Conservation (phyloP, 106 monocot genomes). For the Dendrobium huoshanense region DNA sequence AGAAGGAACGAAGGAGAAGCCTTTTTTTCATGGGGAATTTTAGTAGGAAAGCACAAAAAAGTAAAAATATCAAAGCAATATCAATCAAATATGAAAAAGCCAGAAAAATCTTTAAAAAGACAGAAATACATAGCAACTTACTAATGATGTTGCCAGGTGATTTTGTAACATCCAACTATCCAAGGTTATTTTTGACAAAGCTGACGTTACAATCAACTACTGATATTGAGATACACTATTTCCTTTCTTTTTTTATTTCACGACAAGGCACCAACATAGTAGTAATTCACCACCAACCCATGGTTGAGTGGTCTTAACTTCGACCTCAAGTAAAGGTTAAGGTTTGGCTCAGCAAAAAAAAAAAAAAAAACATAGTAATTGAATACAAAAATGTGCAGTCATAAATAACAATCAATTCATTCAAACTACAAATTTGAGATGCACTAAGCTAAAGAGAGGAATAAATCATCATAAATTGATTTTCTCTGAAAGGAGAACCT, state of each 20-base stretch:
- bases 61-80: background rate
- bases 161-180: background rate
- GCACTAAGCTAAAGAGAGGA: background rate
- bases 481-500: background rate
- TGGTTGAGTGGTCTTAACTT: too few species aligned
- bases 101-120: too few species aligned
- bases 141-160: background rate
- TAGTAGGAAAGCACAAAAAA: background rate
- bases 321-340: too few species aligned
- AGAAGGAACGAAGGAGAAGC: background rate
- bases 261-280: too few species aligned
- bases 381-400: background rate
- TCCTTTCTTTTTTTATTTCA: too few species aligned
- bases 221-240: too few species aligned
- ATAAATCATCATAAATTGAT: too few species aligned
- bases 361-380: background rate
- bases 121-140: background rate
- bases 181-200: background rate
- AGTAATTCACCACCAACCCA: too few species aligned
- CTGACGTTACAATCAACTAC: background rate
- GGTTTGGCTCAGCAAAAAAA: too few species aligned
- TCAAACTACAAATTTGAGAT: background rate
- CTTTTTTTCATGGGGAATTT: background rate
- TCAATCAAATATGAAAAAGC: too few species aligned
- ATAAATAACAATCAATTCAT: background rate